These are phyloP conservation scores for Botrytis porri DNA, from an alignment of 2,329 filamentous ascomycete genomes.

Conservation along the genomic window DNA sequence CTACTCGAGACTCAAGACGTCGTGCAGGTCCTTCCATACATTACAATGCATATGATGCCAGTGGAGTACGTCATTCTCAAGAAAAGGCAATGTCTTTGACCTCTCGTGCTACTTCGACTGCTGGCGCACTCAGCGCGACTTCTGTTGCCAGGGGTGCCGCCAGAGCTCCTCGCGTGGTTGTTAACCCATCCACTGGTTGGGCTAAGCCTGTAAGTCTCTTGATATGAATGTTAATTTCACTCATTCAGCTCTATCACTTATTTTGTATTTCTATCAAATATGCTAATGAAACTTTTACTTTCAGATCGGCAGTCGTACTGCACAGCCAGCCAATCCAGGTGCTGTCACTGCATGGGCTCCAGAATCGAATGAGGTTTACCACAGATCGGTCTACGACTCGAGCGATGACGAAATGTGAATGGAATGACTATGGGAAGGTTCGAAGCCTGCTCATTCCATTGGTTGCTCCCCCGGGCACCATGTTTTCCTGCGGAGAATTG, in stretches of 20 bases:
- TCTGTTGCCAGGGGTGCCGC: neutral
- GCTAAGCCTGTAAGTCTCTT: conserved; percentile 17
- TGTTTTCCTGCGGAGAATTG: too few relatives aligned
- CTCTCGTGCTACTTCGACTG: neutral
- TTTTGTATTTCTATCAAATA: neutral
- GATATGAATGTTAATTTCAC: too few relatives aligned
- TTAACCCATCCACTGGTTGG: conserved; percentile 8
- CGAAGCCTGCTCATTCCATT: neutral
- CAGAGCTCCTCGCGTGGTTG: neutral
- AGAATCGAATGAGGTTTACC: neutral
- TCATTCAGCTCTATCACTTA: neutral
- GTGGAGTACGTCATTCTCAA: conserved; percentile 20
- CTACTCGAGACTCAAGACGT: conserved; percentile 21
- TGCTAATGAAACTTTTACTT: neutral
- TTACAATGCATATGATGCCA: conserved; percentile 25
- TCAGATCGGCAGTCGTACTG: neutral
- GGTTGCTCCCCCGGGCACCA: neutral
- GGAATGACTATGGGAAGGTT: neutral
- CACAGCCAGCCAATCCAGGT: neutral
- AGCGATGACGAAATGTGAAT: conserved; percentile 16
- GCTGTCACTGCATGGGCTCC: conserved; percentile 2
- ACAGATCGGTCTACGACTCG: conserved; percentile 7
- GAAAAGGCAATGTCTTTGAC: neutral
- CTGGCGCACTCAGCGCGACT: neutral
- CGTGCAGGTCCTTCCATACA: neutral